Base-by-base conservation (phyloP, 306 rosid genomes). In the Acacia acuminata region DNA sequence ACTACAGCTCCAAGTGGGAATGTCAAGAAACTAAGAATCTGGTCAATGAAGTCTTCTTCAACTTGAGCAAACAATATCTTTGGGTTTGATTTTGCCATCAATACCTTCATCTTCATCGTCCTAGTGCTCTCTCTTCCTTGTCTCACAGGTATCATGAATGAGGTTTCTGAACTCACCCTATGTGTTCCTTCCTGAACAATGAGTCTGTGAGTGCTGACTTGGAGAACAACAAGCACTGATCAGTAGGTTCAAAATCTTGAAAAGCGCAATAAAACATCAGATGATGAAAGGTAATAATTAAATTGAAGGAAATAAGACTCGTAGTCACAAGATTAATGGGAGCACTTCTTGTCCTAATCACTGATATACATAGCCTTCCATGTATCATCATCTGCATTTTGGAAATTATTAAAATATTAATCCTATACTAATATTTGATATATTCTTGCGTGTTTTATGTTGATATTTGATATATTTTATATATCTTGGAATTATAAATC, bases 201-300 rank as follows among this genome's bases (percentile, higher is more conserved):
- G 77, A 22, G 13, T 84, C 72, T 0, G 82, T 76, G 47, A 71
- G n/a, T 25, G 82, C 25, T 4, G 82, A 19, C 25, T 50, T 80
- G 12, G 82, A 84, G 32, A 76, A 5, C 19, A 53, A 53, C 24
- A 19, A 17, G 24, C 61, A 19, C 61, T 53, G n/a, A n/a, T 53
- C 24, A 53, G 24, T 0, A 53, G 61, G 24, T 53, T 25, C 61
- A 53, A 17, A 53, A 53, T 53, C 24, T 4, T 17, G 3, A 0
- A 53, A 17, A 53, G 8, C 11, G 19, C 2, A 19, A 20, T 19
- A 7, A 19, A 2, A 8, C 24, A 53, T 22, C 17, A 13, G 17
- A 47, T 47, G 5, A 47, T 11, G 24, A 53, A 22, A 53, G 8
- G 32, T 30, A 30, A 30, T 30, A 30, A 30, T 4, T 53, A 8